Evolutionary conservation across 2,329 filamentous ascomycete species (phyloP).

Genomic region (Exophiala mesophila): DNA sequence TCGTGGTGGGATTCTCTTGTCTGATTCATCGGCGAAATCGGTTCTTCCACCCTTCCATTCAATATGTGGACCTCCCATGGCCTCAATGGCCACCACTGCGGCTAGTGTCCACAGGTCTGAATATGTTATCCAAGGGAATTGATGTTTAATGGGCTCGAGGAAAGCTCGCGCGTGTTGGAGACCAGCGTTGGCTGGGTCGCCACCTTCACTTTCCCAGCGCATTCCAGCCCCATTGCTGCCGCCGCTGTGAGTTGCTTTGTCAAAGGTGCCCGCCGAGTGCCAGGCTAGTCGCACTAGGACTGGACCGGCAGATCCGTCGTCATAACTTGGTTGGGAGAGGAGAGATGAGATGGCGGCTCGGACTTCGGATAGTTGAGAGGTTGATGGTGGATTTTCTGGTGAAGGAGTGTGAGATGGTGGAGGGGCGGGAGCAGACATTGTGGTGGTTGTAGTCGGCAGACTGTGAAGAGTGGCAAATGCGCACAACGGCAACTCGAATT

Average conservation of each 20-base stretch:
- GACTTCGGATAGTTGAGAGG: slow-evolving; percentile 40
- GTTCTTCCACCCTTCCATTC: slow-evolving; percentile 56
- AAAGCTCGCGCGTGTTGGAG: slow-evolving; percentile 60
- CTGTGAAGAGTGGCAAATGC: too few species aligned
- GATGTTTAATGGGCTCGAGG: slow-evolving; percentile 57
- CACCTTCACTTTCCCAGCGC: slow-evolving; percentile 61
- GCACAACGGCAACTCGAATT: too few species aligned
- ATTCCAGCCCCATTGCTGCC: slow-evolving; percentile 63
- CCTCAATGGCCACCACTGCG: slow-evolving; percentile 53
- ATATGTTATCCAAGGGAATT: slow-evolving; percentile 61
- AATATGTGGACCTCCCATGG: slow-evolving; percentile 57
- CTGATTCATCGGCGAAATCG: slow-evolving; percentile 52
- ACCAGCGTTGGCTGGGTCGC: slow-evolving; percentile 61
- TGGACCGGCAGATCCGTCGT: slow-evolving; percentile 60
- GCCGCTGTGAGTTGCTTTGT: slow-evolving; percentile 54
- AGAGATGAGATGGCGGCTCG: slow-evolving; percentile 51
- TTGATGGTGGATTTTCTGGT: slow-evolving; percentile 4
- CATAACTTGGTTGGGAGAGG: slow-evolving; percentile 57
- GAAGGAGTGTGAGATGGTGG: slow-evolving; percentile 1
- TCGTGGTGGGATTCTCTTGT: slow-evolving; percentile 54
- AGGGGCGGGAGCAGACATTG: slow-evolving; percentile 5
- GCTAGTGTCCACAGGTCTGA: slow-evolving; percentile 62
- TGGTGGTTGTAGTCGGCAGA: neutral
- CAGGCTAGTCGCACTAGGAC: slow-evolving; percentile 61
- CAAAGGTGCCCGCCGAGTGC: slow-evolving; percentile 62